Base-by-base conservation (phyloP, 768 basidiomycete species). In the Pilatotrama ljubarskyi region DNA sequence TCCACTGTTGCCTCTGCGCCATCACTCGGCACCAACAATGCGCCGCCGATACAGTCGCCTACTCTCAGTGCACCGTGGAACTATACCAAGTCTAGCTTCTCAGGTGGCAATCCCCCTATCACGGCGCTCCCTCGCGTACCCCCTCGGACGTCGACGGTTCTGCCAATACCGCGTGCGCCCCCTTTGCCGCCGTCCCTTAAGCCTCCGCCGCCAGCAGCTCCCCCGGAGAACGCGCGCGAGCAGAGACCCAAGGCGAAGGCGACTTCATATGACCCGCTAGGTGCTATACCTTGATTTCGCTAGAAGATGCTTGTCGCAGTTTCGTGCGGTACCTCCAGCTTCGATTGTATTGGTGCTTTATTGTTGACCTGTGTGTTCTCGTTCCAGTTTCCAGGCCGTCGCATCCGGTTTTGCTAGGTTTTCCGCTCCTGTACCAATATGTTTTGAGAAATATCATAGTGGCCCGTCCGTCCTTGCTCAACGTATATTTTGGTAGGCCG, bases 41-140 rank as follows among this genome's bases (percentile, higher is more conserved):
- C 66, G 44, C 48, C 63, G 18, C 58, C 66, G 40, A 58, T 61
- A 51, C 46, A 54, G 38, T 49, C 40, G 25, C 56, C 70, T 4
- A 35, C 69, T n/a, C 68, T 70, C 24, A 56, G 68, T 18, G 82
- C 82, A 25, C 84, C 85, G 15, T 85, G 84, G 84, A 82, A 82
- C 59, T 75, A 83, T 65, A 84, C 84, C 18, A 77, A 70, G 49
- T 84, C 84, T 7, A 75, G 71, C 57, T 85, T 86, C 69, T 64
- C 73, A 47, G 61, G 62, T 29, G 53, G 64, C 66, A 53, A 55
- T 66, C 51, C 78, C 18, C 70, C 79, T 41, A 75, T 86, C 58
- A 83, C 85, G 20, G 79, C 76, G 14, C 82, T 69, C 18, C 85
- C 43, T 79, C 85, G 54, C 75, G 78, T 49, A 77, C 83, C 26